Evolutionary conservation across 257 asterid species (phyloP).

Genomic region (Fraxinus anomala): DNA sequence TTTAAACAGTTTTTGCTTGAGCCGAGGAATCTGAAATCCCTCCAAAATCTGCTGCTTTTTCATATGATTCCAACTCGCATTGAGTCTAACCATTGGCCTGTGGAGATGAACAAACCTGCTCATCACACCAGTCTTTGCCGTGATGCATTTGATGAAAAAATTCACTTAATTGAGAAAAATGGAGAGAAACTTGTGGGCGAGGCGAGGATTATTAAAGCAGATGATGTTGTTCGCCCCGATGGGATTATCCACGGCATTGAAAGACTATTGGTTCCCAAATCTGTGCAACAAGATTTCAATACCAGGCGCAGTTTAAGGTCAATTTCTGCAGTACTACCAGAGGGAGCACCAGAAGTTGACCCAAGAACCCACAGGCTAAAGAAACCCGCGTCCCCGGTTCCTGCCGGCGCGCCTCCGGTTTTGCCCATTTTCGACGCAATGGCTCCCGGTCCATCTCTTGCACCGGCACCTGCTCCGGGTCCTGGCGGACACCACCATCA

Average conservation of each 20-base stretch:
- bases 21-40: constrained; percentile 76
- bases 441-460: constrained; percentile 93
- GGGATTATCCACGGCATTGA: constrained; percentile 97
- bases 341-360: constrained; percentile 92
- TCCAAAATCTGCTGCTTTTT: constrained; percentile 70
- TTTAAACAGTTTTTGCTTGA: constrained; percentile 78
- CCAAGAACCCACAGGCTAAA: constrained; percentile 71
- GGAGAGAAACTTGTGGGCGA: constrained; percentile 49
- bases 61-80: constrained; percentile 86
- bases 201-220: constrained; percentile 49
- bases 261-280: constrained; percentile 67
- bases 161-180: constrained; percentile 30
- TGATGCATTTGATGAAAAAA: constrained; percentile 48
- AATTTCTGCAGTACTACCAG: constrained; percentile 75
- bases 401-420: constrained; percentile 72
- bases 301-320: constrained; percentile 62
- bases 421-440: constrained; percentile 68
- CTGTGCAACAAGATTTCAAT: constrained; percentile 85
- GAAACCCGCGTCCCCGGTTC: constrained; percentile 49
- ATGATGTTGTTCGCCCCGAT: constrained; percentile 75
- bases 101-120: not conserved
- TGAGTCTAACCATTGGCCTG: constrained; percentile 53
- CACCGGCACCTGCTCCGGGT: constrained; percentile 96
- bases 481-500: constrained; percentile 94
- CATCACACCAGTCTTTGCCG: constrained; percentile 53